Evolutionary conservation across 2,329 filamentous ascomycete species (phyloP), one percentile per base, ranked within the genome.

Genomic region (Claviceps pazoutovae): DNA sequence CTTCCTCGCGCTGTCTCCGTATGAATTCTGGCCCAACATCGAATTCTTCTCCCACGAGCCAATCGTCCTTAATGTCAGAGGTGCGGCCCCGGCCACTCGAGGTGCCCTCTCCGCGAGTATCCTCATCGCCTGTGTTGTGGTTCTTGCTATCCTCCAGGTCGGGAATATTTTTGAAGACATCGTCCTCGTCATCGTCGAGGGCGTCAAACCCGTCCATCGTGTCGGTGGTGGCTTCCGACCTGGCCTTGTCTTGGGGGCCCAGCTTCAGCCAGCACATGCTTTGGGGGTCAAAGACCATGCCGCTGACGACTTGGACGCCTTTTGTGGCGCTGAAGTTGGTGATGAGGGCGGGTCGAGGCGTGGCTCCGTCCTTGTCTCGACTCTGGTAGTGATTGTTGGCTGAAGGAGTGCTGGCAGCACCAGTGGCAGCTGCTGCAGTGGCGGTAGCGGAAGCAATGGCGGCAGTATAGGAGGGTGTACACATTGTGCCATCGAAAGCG

Each of bases 181-280:
- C 90, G 54, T 95, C 90, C 49, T 95, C 88, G 38, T 54, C 51
- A 44, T 94, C 51, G 45, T 94, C 87, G 16, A 86, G 69, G 21
- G 82, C 84, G 52, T 87, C 79, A 54, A 83, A 80, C 0, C 75
- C 75, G 56, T 83, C 79, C 68, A 83, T 73, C 2, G 76, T 72
- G 59, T 83, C 80, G 44, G 73, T 71, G n/a, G 50, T 43, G 9
- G 68, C 65, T 17, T 79, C 74, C 1, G 73, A 71, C 53, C 70
- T 72, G 43, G 67, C 61, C 49, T 72, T 71, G n/a, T 66, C 65
- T 34, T 74, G 64, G 17, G 72, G 66, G 46, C 75, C 73, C 55
- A 93, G 74, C 67, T 95, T 96, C 52, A 97, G 76, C 93, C 93
- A 98, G 66, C 89, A 94, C 91, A 98, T 97, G 60, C 88, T 88